These are phyloP conservation scores for Pichia kluyveri DNA, from an alignment of 805 yeast species.

Conservation along the genomic window DNA sequence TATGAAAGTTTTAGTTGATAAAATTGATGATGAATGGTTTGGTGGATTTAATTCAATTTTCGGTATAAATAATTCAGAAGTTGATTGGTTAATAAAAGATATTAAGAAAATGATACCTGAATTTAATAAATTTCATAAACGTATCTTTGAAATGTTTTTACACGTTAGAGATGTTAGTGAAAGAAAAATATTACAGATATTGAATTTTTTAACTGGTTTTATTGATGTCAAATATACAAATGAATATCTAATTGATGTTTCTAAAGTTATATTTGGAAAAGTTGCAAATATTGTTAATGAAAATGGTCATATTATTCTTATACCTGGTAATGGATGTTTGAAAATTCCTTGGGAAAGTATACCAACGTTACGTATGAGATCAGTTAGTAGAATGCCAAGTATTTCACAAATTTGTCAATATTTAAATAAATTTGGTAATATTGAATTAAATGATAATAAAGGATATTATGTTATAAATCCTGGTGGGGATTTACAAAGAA, in stretches of 20 bases:
- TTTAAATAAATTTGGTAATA: slow-evolving; percentile 17
- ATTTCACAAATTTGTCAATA: slow-evolving; percentile 33
- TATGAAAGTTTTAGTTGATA: slow-evolving; percentile 42
- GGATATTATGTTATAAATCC: slow-evolving; percentile 75
- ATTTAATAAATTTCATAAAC: not conserved
- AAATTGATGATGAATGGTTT: slow-evolving; percentile 60
- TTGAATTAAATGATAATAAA: slow-evolving; percentile 16
- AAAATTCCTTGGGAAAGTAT: slow-evolving; percentile 87
- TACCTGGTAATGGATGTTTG: slow-evolving; percentile 61
- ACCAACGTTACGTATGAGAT: slow-evolving; percentile 39
- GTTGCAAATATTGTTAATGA: not conserved
- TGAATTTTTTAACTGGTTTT: slow-evolving; percentile 53
- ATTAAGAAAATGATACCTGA: not conserved
- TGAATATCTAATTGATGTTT: not conserved
- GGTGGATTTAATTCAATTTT: slow-evolving; percentile 71
- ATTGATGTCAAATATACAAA: slow-evolving; percentile 22
- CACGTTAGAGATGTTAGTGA: not conserved
- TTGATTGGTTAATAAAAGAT: slow-evolving; percentile 26
- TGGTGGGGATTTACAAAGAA: slow-evolving; percentile 60
- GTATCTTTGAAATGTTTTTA: slow-evolving; percentile 8
- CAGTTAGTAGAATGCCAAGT: slow-evolving; percentile 75
- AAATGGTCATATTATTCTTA: slow-evolving; percentile 51
- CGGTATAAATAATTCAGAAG: slow-evolving; percentile 22
- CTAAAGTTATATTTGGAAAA: not conserved
- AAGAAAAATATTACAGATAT: slow-evolving; percentile 45